Evolutionary conservation across 2,329 filamentous ascomycete genomes (phyloP), one percentile per base, ranked within the genome.

Genomic region (Aspergillus phoenicis): DNA sequence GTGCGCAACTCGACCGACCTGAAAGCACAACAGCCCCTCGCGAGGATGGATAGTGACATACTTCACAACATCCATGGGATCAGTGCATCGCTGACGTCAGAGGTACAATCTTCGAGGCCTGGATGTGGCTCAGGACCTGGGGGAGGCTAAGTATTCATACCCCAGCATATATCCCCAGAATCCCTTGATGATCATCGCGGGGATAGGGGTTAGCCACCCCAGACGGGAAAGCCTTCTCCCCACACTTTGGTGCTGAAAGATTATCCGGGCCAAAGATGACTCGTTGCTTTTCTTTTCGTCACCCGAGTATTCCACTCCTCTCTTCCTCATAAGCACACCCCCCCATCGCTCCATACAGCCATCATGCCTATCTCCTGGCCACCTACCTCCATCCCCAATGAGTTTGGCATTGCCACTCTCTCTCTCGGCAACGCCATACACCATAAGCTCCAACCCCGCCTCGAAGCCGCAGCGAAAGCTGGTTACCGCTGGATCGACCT

Each of bases 401-500:
- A 67, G 30, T 57, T 73, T 43, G 73, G 73, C 3, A 74, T 73
- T n/a, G 72, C 73, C 24, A 74, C 71, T 0, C 59, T 75, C 15
- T 75, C 73, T 17, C 68, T 75, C 20, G 73, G 73, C 13, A 72
- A 70, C 53, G 68, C 66, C 63, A 59, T 65, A 33, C 55, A 70
- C 7, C 73, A 75, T 55, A 61, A 55, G n/a, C 67, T 75, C 7
- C 57, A 62, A 30, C 64, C 70, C 0, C 67, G 71, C 11, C 65
- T 75, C 11, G 58, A 70, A 57, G 72, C 67, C 47, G 73, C 73
- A 8, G 72, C 73, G 0, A 65, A 67, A 51, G 68, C 71, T 0
- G 73, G 73, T 1, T 75, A 70, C 60, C 60, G 68, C 59, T 70
- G 67, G 63, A 73, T 75, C 58, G 73, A 75, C 57, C 63, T 75